A percentile compares a stretch with the other conserved stretches of the same genome.
Conservation (phyloP, 2,329 filamentous ascomycete species). For the Neodidymelliopsis sp. region DNA sequence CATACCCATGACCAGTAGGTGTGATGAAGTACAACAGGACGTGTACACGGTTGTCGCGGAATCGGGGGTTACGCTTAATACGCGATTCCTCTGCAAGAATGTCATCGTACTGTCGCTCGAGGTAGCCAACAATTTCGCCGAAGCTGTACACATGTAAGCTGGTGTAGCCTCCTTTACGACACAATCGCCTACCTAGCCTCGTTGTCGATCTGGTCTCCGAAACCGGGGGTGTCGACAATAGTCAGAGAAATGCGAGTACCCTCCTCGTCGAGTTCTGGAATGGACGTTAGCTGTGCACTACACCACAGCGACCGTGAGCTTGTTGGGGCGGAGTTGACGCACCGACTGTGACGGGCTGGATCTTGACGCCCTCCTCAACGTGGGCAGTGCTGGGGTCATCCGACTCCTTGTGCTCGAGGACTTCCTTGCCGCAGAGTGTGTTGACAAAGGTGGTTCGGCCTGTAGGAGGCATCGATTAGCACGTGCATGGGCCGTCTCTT, state of each 20-base stretch:
- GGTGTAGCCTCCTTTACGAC: background rate
- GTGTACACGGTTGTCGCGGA: constrained; percentile 98
- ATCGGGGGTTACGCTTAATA: constrained; percentile 99
- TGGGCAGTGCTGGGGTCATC: constrained; percentile 90
- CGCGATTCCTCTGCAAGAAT: constrained; percentile 99
- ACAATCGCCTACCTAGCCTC: constrained; percentile 78
- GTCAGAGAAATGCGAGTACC: constrained; percentile 97
- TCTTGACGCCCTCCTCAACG: constrained; percentile 95
- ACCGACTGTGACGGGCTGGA: constrained; percentile 98
- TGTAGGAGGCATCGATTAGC: constrained; percentile 47
- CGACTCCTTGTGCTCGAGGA: constrained; percentile 88
- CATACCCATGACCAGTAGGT: constrained; percentile 91
- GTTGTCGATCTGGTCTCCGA: constrained; percentile 99
- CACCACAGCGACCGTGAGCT: background rate
- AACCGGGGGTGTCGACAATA: constrained; percentile 97
- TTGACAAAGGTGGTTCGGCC: constrained; percentile 99
- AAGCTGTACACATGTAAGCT: constrained; percentile 69
- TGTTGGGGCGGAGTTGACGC: constrained; percentile 47
- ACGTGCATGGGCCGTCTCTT: background rate
- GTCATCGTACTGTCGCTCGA: constrained; percentile 99
- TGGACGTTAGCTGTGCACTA: constrained; percentile 12
- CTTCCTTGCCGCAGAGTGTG: constrained; percentile 95
- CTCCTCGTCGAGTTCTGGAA: constrained; percentile 87
- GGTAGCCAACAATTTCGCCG: constrained; percentile 95
- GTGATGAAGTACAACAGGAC: constrained; percentile 99